Conservation (phyloP, 306 rosid species). For the Castanospermum australe region DNA sequence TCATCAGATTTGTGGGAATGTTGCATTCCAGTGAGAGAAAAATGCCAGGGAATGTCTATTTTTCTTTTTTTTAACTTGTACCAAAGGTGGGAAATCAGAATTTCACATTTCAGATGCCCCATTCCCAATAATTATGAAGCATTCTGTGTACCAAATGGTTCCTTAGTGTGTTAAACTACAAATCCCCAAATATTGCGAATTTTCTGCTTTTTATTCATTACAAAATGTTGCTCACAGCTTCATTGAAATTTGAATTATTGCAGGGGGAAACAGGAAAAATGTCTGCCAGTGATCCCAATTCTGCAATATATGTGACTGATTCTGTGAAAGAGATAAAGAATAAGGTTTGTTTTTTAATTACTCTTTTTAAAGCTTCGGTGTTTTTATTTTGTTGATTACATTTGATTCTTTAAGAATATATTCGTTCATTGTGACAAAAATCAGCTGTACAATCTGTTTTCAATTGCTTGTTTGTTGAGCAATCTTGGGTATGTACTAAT, state of each 20-base stretch:
- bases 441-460: not conserved
- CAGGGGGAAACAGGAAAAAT: slow-evolving; percentile 96
- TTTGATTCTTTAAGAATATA: not conserved
- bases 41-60: not conserved
- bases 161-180: too few relatives aligned
- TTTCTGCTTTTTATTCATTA: not conserved
- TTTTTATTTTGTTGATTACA: not conserved
- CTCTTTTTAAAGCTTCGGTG: not conserved
- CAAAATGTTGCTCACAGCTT: not conserved
- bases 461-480: not conserved
- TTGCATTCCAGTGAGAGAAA: not conserved
- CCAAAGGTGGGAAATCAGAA: too few relatives aligned
- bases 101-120: too few relatives aligned
- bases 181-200: too few relatives aligned
- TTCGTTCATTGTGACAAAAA: not conserved
- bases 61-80: not conserved
- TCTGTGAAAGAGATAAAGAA: slow-evolving; percentile 78
- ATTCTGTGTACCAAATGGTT: too few relatives aligned
- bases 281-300: slow-evolving; percentile 98
- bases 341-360: slow-evolving; percentile 56
- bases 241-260: slow-evolving; percentile 36
- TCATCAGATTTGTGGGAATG: not conserved
- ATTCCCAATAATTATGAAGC: too few relatives aligned
- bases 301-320: slow-evolving; percentile 97
- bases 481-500: not conserved